Evolutionary conservation across 441 rosid genomes (phyloP).

Genomic region (Eutrema salsugineum): DNA sequence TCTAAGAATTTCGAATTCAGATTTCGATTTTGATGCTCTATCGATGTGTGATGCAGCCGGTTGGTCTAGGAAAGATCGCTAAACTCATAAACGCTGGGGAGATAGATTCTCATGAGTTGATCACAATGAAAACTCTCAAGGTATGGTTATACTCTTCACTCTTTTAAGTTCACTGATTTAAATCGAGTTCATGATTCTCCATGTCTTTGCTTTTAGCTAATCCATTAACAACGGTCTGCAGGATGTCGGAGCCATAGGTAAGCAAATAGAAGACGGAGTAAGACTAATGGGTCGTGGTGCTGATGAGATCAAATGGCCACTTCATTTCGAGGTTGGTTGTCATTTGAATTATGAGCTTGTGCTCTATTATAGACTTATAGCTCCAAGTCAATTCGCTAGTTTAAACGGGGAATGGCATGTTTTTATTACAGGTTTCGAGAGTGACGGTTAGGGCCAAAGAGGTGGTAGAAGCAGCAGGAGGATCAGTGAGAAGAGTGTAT

Average conservation of each 20-base stretch:
- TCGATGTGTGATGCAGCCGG: slow-evolving; percentile 58
- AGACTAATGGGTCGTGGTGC: slow-evolving; percentile 96
- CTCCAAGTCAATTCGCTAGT: neutral
- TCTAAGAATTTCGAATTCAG: neutral
- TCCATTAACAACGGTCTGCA: slow-evolving; percentile 11
- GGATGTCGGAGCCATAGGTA: slow-evolving; percentile 86
- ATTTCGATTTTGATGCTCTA: neutral
- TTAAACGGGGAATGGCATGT: neutral
- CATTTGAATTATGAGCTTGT: neutral
- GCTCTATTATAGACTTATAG: neutral
- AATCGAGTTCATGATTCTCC: neutral
- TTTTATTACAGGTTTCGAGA: slow-evolving; percentile 61
- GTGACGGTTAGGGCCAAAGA: slow-evolving; percentile 87
- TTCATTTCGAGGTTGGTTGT: slow-evolving; percentile 91
- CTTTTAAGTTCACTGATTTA: slow-evolving; percentile 9
- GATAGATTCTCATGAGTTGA: slow-evolving; percentile 90
- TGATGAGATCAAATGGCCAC: slow-evolving; percentile 88
- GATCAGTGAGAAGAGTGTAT: slow-evolving; percentile 83
- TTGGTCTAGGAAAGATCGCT: slow-evolving; percentile 92
- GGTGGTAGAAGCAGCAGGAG: slow-evolving; percentile 88
- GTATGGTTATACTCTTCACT: slow-evolving; percentile 30
- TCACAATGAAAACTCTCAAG: slow-evolving; percentile 98
- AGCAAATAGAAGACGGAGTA: slow-evolving; percentile 92
- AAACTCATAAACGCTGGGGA: slow-evolving; percentile 84
- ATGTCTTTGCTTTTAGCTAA: neutral